A percentile compares a stretch with the other conserved stretches of the same genome.
Conservation (phyloP, 2,329 filamentous ascomycete genomes). For the Periconia digitata region DNA sequence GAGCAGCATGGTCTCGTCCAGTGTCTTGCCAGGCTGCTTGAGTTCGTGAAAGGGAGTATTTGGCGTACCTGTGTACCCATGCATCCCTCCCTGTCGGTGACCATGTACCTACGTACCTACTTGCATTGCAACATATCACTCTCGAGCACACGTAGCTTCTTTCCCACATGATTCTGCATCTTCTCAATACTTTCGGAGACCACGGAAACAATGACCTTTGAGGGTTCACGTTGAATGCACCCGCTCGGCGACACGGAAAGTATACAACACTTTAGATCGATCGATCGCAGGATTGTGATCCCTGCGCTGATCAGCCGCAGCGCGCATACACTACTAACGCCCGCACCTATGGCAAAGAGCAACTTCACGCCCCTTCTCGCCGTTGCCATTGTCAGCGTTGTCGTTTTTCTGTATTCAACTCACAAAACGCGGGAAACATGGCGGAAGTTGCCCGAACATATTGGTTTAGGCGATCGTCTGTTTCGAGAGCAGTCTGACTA, state of each 20-base stretch:
- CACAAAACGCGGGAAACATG: slow-evolving; percentile 36
- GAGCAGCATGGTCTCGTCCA: not conserved
- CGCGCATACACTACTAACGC: not conserved
- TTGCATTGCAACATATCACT: not conserved
- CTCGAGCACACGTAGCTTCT: not conserved
- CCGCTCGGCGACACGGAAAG: not conserved
- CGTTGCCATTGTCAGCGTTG: slow-evolving; percentile 26
- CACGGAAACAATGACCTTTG: not conserved
- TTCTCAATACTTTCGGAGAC: not conserved
- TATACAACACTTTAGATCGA: too few species aligned
- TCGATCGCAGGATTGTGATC: not conserved
- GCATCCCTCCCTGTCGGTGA: not conserved
- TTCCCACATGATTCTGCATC: not conserved
- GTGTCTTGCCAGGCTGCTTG: not conserved
- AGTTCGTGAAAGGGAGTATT: not conserved
- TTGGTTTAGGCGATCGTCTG: slow-evolving; percentile 44
- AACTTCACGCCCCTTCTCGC: slow-evolving; percentile 36
- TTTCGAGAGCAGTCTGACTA: slow-evolving; percentile 11
- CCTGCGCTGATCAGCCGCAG: not conserved
- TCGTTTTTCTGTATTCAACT: slow-evolving; percentile 45
- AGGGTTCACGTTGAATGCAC: not conserved
- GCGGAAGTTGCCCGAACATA: slow-evolving; percentile 42
- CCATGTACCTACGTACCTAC: not conserved
- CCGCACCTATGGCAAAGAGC: slow-evolving; percentile 26
- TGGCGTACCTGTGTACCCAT: not conserved